These are phyloP conservation scores for Austropuccinia psidii DNA, from an alignment of 1,284 basidiomycete species.

Conservation along the genomic window DNA sequence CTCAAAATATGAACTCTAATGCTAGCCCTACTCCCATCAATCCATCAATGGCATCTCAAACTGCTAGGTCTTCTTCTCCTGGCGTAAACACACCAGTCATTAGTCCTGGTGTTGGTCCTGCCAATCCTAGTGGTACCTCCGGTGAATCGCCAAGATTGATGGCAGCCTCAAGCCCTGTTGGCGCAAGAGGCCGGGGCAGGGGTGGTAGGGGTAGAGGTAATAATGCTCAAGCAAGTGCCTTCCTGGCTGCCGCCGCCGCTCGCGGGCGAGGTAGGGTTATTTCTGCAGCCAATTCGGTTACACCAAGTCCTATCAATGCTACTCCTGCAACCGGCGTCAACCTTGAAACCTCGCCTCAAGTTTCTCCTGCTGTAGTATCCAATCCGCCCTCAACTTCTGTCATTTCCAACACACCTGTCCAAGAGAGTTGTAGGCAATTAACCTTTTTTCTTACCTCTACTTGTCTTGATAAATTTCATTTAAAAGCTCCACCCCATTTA, in stretches of 20 bases:
- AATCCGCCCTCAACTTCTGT: not conserved
- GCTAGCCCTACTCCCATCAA: not conserved
- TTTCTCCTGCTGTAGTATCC: not conserved
- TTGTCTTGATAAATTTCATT: not conserved
- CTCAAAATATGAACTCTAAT: not conserved
- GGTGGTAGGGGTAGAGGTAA: constrained; percentile 14
- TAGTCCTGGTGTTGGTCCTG: not conserved
- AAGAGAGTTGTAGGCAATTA: not conserved
- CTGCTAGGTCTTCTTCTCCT: not conserved
- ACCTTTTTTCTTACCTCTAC: not conserved
- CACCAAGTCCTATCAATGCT: not conserved
- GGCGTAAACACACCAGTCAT: not conserved
- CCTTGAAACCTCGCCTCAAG: constrained; percentile 2
- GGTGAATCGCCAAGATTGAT: constrained; percentile 2
- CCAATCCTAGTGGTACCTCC: not conserved
- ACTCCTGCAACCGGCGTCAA: not conserved
- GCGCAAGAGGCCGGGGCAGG: constrained; percentile 25
- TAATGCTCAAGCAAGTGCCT: constrained; percentile 30
- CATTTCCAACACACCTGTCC: not conserved
- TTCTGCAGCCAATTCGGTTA: not conserved
- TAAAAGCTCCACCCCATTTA: not conserved
- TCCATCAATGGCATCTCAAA: not conserved
- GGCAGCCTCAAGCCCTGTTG: constrained; percentile 9
- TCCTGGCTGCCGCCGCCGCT: constrained; percentile 35
- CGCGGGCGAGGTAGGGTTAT: constrained; percentile 33